Percentiles rank a stretch among this genome's conserved stretches.
These are phyloP conservation scores for Phaffia tasmanica DNA, from an alignment of 768 basidiomycete species.

Conservation along the genomic window DNA sequence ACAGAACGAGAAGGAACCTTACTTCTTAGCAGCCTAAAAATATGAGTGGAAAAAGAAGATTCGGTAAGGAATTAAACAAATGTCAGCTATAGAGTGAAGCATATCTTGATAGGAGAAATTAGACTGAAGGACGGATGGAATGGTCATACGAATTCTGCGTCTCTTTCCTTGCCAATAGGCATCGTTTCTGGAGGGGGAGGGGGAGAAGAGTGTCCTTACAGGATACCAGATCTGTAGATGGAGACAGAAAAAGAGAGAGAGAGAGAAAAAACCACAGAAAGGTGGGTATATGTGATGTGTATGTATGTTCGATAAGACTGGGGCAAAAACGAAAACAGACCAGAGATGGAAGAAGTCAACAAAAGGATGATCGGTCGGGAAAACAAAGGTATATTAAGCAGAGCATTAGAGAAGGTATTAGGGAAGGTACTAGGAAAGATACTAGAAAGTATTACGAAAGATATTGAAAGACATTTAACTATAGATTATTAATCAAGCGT, in stretches of 20 bases:
- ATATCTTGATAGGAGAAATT: neutral
- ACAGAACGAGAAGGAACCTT: neutral
- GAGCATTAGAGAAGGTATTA: too few species aligned
- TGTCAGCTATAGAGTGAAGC: neutral
- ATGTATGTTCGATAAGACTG: too few species aligned
- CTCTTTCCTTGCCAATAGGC: neutral
- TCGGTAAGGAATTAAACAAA: neutral
- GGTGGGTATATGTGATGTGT: neutral
- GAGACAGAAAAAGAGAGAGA: neutral
- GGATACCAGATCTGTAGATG: neutral
- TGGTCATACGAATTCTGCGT: neutral
- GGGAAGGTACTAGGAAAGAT: too few species aligned
- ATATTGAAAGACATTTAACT: too few species aligned
- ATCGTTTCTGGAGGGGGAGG: too few species aligned
- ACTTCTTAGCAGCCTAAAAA: slow-evolving; percentile 25
- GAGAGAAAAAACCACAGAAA: neutral
- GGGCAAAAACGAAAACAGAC: too few species aligned
- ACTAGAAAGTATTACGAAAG: too few species aligned
- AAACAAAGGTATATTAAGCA: too few species aligned
- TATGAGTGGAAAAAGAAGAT: neutral
- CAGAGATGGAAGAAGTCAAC: too few species aligned
- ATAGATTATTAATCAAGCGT: too few species aligned
- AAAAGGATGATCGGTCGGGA: too few species aligned
- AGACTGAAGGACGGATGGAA: neutral
- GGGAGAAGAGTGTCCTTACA: too few species aligned